phyloP scores from a whole-genome alignment of 441 rosid genomes.

The Manihot esculenta region DNA sequence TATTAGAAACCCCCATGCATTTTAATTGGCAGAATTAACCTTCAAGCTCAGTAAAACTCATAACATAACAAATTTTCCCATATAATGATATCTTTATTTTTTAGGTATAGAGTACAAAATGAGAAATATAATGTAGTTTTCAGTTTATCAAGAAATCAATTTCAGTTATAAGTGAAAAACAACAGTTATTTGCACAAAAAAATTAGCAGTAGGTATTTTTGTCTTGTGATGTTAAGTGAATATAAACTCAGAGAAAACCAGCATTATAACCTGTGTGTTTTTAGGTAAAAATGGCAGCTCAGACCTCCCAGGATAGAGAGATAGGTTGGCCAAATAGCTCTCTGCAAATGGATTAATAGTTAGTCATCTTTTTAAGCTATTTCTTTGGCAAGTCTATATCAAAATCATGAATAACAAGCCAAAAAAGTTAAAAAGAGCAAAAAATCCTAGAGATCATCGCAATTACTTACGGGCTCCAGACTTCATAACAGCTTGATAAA shows the following conservation, averaged over 20 bases:
- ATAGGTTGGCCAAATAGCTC: slow-evolving; percentile 82
- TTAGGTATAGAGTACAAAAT: background rate
- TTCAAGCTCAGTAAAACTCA: background rate
- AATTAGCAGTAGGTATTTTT: background rate
- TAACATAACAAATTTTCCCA: background rate
- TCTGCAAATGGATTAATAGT: slow-evolving; percentile 41
- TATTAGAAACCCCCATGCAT: background rate
- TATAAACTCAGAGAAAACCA: slow-evolving; percentile 7
- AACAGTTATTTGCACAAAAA: background rate
- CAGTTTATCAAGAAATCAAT: background rate
- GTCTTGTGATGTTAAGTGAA: background rate
- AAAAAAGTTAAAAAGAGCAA: background rate
- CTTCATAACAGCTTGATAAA: slow-evolving; percentile 60
- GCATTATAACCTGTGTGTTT: slow-evolving; percentile 61
- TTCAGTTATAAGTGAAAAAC: background rate
- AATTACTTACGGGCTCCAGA: slow-evolving; percentile 67
- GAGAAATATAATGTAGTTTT: background rate
- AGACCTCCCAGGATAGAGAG: slow-evolving; percentile 81
- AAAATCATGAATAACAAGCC: background rate
- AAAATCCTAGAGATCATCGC: background rate
- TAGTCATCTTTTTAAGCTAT: background rate
- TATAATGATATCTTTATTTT: too few relatives aligned
- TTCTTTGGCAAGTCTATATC: background rate
- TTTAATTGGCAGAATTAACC: background rate
- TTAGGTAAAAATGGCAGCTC: slow-evolving; percentile 79